A percentile compares a stretch with the other conserved stretches of the same genome.
Evolutionary conservation across 257 asterid genomes (phyloP).

Genomic region (Ligustrum vulgare): DNA sequence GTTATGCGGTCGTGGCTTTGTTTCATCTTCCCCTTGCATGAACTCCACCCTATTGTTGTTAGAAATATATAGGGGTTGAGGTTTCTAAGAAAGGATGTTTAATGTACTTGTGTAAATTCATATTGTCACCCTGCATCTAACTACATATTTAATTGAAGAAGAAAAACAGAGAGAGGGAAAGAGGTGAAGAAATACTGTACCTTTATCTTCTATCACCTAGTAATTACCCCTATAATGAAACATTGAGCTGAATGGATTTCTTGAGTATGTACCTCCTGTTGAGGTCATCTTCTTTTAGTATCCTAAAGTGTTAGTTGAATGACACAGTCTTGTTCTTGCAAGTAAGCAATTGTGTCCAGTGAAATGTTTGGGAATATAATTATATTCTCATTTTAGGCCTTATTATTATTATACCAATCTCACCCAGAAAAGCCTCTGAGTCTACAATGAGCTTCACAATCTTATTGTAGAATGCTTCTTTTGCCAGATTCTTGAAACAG

Average conservation of each 20-base stretch:
- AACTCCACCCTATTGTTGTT: background rate
- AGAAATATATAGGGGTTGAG: background rate
- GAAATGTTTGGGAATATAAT: background rate
- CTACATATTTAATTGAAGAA: background rate
- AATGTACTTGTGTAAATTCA: background rate
- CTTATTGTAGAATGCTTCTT: constrained; percentile 17
- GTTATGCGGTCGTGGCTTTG: background rate
- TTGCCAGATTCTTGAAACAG: constrained; percentile 68
- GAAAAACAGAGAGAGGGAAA: too few species aligned
- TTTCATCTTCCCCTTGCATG: background rate
- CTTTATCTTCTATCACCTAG: background rate
- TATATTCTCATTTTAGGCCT: background rate
- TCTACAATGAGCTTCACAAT: background rate
- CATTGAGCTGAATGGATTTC: background rate
- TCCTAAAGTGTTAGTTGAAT: background rate
- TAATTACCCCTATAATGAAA: background rate
- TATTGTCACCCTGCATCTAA: background rate
- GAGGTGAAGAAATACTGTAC: background rate
- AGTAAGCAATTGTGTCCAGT: too few species aligned
- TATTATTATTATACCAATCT: background rate
- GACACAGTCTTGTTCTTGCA: background rate
- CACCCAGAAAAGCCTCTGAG: background rate
- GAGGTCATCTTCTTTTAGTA: background rate
- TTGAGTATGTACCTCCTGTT: background rate
- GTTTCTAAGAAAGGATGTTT: background rate